Percentiles rank a stretch among this genome's conserved stretches.
phyloP scores from a whole-genome alignment of 2,329 filamentous ascomycete genomes.

The Penicillium sp. region DNA sequence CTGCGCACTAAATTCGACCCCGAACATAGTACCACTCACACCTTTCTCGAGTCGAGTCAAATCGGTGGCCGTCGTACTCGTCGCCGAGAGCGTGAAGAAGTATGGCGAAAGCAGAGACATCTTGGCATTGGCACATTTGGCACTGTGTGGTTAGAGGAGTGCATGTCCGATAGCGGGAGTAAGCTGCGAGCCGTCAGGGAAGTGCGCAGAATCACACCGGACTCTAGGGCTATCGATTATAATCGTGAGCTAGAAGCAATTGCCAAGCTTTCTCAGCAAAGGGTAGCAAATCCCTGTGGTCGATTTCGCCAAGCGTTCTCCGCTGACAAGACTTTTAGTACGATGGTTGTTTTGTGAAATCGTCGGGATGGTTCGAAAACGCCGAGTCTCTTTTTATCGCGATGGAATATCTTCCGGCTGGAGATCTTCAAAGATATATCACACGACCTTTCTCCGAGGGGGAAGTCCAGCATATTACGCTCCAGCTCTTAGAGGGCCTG shows the following conservation, averaged over 20 bases:
- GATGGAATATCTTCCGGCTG: conserved; percentile 45
- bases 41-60: conserved; percentile 16
- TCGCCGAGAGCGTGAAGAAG: conserved; percentile 12
- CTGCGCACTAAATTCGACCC: conserved; percentile 14
- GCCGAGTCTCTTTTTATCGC: conserved; percentile 35
- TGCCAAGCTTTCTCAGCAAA: conserved; percentile 13
- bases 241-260: conserved; percentile 17
- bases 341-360: conserved; percentile 33
- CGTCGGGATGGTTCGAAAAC: conserved; percentile 44
- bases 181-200: conserved; percentile 17
- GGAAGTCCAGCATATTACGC: conserved; percentile 31
- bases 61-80: conserved; percentile 9
- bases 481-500: conserved; percentile 41
- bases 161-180: neutral
- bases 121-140: conserved; percentile 13
- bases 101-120: conserved; percentile 12
- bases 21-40: conserved; percentile 17
- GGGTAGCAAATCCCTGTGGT: conserved; percentile 1
- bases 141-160: conserved; percentile 17
- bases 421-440: conserved; percentile 40
- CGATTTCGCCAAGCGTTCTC: neutral
- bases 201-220: conserved; percentile 5
- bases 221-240: conserved; percentile 8
- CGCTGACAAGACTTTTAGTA: conserved; percentile 12
- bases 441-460: conserved; percentile 23